phyloP scores from a whole-genome alignment of 2,329 filamentous ascomycete species.

The Pseudogymnoascus sp. region DNA sequence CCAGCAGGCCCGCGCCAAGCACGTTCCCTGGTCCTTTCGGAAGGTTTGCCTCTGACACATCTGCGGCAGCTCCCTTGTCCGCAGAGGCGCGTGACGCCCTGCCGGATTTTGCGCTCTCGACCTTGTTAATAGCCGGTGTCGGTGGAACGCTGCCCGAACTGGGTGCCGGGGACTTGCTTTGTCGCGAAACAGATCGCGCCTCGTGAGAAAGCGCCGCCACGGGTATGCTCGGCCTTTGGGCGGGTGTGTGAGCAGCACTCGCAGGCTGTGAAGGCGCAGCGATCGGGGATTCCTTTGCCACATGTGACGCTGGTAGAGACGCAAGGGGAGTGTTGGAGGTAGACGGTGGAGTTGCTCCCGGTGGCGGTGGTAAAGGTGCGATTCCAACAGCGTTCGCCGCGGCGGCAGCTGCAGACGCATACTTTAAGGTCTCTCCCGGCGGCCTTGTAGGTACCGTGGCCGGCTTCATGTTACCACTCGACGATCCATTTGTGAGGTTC shows the following conservation, averaged over 20 bases:
- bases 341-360: conserved; percentile 50
- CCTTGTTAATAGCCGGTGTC: conserved; percentile 40
- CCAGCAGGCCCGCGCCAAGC: conserved; percentile 16
- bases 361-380: conserved; percentile 84
- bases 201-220: conserved; percentile 33
- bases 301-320: conserved; percentile 39
- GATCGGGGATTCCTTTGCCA: conserved; percentile 51
- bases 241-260: conserved; percentile 27
- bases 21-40: not conserved
- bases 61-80: conserved; percentile 26
- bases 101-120: conserved; percentile 28
- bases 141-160: conserved; percentile 38
- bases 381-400: conserved; percentile 92
- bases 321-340: conserved; percentile 33
- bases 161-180: conserved; percentile 46
- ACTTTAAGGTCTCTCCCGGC: conserved; percentile 87
- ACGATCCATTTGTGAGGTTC: conserved; percentile 52
- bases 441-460: conserved; percentile 77
- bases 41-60: conserved; percentile 32
- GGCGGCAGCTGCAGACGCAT: conserved; percentile 90
- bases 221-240: conserved; percentile 32
- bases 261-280: conserved; percentile 42
- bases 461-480: conserved; percentile 75
- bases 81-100: conserved; percentile 20
- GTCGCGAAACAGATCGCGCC: conserved; percentile 28